Evolutionary conservation across 208 protist species (phyloP).

Genomic region (Naegleria lovaniensis): DNA sequence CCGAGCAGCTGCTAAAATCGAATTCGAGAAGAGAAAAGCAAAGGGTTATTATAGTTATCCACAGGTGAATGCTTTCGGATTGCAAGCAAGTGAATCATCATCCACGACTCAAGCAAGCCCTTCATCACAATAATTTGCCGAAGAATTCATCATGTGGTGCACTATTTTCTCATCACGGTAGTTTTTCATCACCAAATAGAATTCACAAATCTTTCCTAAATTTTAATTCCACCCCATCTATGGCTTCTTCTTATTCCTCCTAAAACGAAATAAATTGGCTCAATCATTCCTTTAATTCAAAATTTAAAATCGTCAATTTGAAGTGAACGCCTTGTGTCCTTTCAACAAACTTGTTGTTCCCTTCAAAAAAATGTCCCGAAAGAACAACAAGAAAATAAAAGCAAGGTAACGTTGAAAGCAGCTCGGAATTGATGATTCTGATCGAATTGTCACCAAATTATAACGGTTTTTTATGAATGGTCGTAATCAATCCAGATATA

Average conservation of each 20-base stretch:
- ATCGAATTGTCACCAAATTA: not conserved
- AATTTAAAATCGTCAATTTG: too few species aligned
- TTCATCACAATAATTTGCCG: not conserved
- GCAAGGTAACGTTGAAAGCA: not conserved
- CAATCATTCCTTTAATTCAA: too few species aligned
- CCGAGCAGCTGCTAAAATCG: not conserved
- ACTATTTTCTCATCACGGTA: too few species aligned
- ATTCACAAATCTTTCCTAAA: too few species aligned
- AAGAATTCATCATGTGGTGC: too few species aligned
- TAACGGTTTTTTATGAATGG: too few species aligned
- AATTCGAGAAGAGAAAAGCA: slow-evolving; percentile 1
- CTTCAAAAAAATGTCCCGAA: not conserved
- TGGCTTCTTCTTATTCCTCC: too few species aligned
- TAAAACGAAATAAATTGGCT: too few species aligned
- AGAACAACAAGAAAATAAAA: not conserved
- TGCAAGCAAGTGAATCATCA: not conserved
- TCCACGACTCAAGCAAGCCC: not conserved
- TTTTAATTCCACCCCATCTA: too few species aligned
- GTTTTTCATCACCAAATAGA: too few species aligned
- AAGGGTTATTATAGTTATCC: not conserved
- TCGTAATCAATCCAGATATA: not conserved
- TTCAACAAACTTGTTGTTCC: too few species aligned
- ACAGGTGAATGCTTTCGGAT: not conserved
- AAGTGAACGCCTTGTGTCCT: too few species aligned
- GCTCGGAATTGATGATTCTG: not conserved